Base-by-base conservation (phyloP, 2,329 filamentous ascomycete genomes). In the Fonsecaea nubica region DNA sequence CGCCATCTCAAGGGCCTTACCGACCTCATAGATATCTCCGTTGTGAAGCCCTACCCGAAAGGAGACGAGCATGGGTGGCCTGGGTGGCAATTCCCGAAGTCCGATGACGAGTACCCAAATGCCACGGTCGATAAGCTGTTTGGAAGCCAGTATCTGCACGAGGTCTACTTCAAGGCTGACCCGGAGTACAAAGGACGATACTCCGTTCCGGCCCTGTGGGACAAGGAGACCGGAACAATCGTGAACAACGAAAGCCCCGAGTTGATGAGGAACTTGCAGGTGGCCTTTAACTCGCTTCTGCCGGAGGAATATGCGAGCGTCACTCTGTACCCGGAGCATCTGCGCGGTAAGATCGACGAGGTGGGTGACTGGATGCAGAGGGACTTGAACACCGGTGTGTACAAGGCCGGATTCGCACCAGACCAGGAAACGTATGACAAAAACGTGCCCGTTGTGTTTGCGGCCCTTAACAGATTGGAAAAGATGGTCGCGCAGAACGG, bases 21-120 rank as follows among this genome's bases (percentile, higher is more conserved):
- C 38, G 76, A 82, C 10, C 78, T 85, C 40, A 83, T 89, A 52
- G 68, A 69, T 52, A 72, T 88, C 21, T 87, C 85, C 0, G 79
- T 89, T 3, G 87, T 90, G 1, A 85, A 85, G 70, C 84, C 88
- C 0, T 90, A 90, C 68, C 89, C 89, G 0, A 91, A 90, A 74
- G 87, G 87, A 58, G 83, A 88, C 70, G 81, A 84, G 18, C 82
- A 84, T 7, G 87, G 88, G 38, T 89, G 86, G 85, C 85, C 86
- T 0, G 87, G 86, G 13, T 89, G 86, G 86, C 80, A 81, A 35
- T 90, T 90, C 71, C 84, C 86, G 0, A 76, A 76, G 2, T 78
- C 80, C 0, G 75, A 83, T 62, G 77, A 83, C 55, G 80, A 84
- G 69, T 90, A 89, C 72, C 84, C 83, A 18, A 84, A 81, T 15